phyloP scores from a whole-genome alignment of 1,284 basidiomycete species.

The Tranzscheliella williamsii region DNA sequence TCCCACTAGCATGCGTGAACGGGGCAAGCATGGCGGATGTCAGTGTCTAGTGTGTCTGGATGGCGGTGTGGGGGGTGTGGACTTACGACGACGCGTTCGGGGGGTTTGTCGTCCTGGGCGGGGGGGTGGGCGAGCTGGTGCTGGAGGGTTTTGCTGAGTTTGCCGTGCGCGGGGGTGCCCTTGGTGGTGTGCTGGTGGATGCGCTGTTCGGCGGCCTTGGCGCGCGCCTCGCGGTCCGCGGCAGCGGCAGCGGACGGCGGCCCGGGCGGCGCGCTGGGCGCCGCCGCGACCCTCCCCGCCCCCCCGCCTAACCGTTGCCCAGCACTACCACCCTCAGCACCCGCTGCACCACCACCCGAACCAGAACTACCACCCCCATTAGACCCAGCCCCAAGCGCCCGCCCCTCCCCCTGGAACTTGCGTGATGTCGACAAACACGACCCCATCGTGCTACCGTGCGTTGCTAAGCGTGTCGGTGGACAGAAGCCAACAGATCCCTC shows the following conservation, averaged over 20 bases:
- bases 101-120: conserved; percentile 2
- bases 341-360: background rate
- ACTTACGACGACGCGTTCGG: conserved; percentile 30
- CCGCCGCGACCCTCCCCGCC: too few relatives aligned
- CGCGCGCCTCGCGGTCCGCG: conserved; percentile 21
- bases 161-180: conserved; percentile 12
- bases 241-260: background rate
- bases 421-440: background rate
- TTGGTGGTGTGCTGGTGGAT: conserved; percentile 19
- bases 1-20: too few relatives aligned
- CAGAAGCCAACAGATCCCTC: too few relatives aligned
- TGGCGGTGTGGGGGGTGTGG: background rate
- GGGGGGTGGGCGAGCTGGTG: conserved; percentile 6
- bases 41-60: too few relatives aligned
- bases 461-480: too few relatives aligned
- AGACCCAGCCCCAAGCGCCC: background rate
- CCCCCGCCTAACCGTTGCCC: too few relatives aligned
- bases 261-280: background rate
- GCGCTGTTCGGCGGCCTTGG: conserved; percentile 16
- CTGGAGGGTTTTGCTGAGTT: conserved; percentile 21
- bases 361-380: too few relatives aligned
- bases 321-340: too few relatives aligned
- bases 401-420: background rate
- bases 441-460: too few relatives aligned
- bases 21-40: too few relatives aligned